Conservation (phyloP, 2,329 filamentous ascomycete species). For the Knoxdaviesia capensis region DNA sequence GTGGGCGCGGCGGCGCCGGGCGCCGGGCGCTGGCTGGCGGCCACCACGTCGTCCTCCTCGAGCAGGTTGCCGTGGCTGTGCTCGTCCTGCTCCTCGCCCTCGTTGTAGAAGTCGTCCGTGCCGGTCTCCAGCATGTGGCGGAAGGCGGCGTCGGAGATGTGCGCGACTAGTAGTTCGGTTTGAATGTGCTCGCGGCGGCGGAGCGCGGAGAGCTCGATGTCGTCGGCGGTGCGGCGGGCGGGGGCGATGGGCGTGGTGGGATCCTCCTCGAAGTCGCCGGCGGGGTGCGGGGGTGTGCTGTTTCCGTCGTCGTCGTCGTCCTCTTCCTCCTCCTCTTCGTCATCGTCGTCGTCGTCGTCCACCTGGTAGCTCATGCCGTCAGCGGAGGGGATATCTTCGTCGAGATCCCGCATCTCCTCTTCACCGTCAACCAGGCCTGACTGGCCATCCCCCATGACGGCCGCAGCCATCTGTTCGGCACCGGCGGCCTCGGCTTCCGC, state of each 20-base stretch:
- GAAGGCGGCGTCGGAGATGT: constrained; percentile 40
- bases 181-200: constrained; percentile 18
- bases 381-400: constrained; percentile 55
- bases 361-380: constrained; percentile 25
- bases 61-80: constrained; percentile 37
- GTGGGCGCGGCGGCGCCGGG: too few relatives aligned
- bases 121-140: constrained; percentile 17
- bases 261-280: constrained; percentile 13
- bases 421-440: constrained; percentile 19
- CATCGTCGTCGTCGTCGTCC: constrained; percentile 19
- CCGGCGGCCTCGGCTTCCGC: constrained; percentile 37
- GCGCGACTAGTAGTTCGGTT: constrained; percentile 26
- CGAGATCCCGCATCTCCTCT: constrained; percentile 34
- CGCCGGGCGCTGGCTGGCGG: too few relatives aligned
- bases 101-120: constrained; percentile 1
- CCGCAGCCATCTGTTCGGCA: constrained; percentile 22
- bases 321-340: constrained; percentile 16
- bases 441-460: constrained; percentile 33
- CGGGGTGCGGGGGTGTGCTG: too few relatives aligned
- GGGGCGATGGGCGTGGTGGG: background rate
- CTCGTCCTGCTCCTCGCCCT: constrained; percentile 17
- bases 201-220: constrained; percentile 6
- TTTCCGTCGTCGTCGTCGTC: constrained; percentile 15
- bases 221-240: background rate
- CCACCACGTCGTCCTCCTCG: constrained; percentile 34